Percentiles rank a stretch among this genome's conserved stretches.
These are phyloP conservation scores for Coemansia sp. DNA, from an alignment of 192 early-diverging fungal genomes.

Conservation along the genomic window DNA sequence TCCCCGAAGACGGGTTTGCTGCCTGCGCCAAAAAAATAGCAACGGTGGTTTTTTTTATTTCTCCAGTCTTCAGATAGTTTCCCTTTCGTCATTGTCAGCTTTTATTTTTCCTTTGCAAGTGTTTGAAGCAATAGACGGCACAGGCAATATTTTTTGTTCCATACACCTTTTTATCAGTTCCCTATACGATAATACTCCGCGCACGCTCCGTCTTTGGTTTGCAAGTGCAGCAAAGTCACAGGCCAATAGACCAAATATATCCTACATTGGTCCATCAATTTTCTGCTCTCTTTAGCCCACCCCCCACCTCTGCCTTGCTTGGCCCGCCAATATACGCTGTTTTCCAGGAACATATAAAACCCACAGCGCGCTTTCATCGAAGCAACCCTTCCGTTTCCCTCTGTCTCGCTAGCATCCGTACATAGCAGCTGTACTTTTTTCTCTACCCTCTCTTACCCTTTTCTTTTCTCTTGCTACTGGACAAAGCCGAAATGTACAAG, in stretches of 20 bases:
- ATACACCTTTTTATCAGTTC: not conserved
- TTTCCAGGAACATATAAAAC: not conserved
- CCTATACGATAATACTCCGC: conserved; percentile 1
- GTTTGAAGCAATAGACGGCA: too few relatives aligned
- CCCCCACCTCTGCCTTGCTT: too few relatives aligned
- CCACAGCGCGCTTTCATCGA: not conserved
- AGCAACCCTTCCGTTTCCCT: not conserved
- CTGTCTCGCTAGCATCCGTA: not conserved
- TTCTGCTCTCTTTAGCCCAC: not conserved
- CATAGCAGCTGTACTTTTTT: not conserved
- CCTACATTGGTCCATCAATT: not conserved
- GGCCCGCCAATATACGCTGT: too few relatives aligned
- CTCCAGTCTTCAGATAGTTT: not conserved
- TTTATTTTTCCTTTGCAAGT: not conserved
- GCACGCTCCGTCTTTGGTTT: not conserved
- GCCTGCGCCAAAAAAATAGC: conserved; percentile 1
- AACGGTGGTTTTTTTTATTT: not conserved
- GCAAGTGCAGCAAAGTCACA: not conserved
- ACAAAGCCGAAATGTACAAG: conserved; percentile 37
- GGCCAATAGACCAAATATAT: not conserved
- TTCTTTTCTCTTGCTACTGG: conserved; percentile 7
- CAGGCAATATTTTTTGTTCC: too few relatives aligned
- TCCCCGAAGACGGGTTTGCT: conserved; percentile 8
- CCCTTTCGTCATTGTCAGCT: not conserved
- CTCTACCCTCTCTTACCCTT: not conserved